A percentile compares a stretch with the other conserved stretches of the same genome.
phyloP scores from a whole-genome alignment of 148 eudicot species.

The Linanthus parryae region DNA sequence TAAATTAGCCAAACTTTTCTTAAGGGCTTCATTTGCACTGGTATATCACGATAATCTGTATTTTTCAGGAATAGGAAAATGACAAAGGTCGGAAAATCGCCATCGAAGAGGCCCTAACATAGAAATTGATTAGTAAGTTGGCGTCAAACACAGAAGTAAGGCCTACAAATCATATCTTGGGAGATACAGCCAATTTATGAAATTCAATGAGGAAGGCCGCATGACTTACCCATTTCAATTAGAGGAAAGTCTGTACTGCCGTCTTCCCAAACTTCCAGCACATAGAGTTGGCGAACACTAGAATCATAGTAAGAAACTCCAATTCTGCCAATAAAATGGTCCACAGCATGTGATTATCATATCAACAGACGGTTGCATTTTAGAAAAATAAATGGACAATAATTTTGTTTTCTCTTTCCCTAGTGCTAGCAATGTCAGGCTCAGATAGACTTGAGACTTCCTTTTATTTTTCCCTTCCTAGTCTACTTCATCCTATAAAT shows the following conservation, averaged over 20 bases:
- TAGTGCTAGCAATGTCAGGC: too few species aligned
- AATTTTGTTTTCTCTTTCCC: too few species aligned
- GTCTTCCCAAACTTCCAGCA: slow-evolving; percentile 93
- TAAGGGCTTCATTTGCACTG: too few species aligned
- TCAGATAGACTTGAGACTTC: too few species aligned
- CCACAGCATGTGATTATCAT: too few species aligned
- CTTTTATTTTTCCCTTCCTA: too few species aligned
- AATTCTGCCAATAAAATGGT: slow-evolving; percentile 42
- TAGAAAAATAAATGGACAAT: not conserved
- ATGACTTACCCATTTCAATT: slow-evolving; percentile 61
- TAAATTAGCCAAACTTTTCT: too few species aligned
- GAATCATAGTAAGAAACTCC: slow-evolving; percentile 91
- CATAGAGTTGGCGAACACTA: slow-evolving; percentile 65
- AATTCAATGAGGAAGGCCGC: not conserved
- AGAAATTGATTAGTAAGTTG: not conserved
- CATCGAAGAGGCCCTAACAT: not conserved
- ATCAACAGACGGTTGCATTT: not conserved
- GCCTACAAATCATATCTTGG: not conserved
- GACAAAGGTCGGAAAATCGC: too few species aligned
- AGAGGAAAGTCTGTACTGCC: slow-evolving; percentile 59
- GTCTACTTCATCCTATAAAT: too few species aligned
- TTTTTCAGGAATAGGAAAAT: too few species aligned
- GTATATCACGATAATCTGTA: too few species aligned
- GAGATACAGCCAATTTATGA: not conserved
- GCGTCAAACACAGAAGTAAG: not conserved